Evolutionary conservation across 1,139 yeast species (phyloP).

Genomic region (Zhuliangozyma parablackwelliae): DNA sequence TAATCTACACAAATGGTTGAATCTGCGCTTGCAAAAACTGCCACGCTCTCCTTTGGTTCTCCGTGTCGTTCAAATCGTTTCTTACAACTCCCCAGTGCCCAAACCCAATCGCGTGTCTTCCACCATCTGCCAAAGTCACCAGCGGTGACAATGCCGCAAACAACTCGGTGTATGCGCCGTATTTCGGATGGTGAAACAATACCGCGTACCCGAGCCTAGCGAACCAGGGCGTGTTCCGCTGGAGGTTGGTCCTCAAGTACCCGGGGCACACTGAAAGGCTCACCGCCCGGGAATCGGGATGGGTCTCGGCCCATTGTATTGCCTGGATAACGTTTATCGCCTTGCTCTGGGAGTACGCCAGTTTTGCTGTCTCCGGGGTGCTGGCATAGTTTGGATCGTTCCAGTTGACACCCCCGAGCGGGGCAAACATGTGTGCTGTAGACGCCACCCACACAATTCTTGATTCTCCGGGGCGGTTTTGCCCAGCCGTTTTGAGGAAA

Average conservation of each 20-base stretch:
- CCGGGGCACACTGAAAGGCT: constrained; percentile 46
- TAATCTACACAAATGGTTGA: constrained; percentile 1
- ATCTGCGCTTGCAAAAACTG: constrained; percentile 5
- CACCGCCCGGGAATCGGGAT: constrained; percentile 34
- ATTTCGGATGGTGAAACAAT: constrained; percentile 2
- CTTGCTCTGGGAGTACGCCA: constrained; percentile 43
- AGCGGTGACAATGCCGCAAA: constrained; percentile 17
- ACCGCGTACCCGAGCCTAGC: constrained; percentile 1
- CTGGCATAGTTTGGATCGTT: constrained; percentile 24
- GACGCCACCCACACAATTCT: constrained; percentile 50
- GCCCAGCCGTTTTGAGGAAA: constrained; percentile 26
- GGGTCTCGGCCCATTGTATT: constrained; percentile 32
- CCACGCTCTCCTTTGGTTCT: constrained; percentile 2
- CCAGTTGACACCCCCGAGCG: constrained; percentile 39
- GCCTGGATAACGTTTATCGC: constrained; percentile 42
- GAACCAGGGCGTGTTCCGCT: constrained; percentile 19
- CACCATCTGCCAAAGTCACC: not conserved
- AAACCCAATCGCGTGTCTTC: constrained; percentile 7
- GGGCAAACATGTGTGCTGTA: constrained; percentile 30
- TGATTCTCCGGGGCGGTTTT: constrained; percentile 6
- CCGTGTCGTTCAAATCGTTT: constrained; percentile 4
- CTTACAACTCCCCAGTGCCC: constrained; percentile 4
- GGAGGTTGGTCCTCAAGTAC: constrained; percentile 34
- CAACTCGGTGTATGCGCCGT: constrained; percentile 18
- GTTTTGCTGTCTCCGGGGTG: not conserved